Evolutionary conservation across 2,329 filamentous ascomycete genomes (phyloP).

Genomic region (Dendrostoma leiphaemia): DNA sequence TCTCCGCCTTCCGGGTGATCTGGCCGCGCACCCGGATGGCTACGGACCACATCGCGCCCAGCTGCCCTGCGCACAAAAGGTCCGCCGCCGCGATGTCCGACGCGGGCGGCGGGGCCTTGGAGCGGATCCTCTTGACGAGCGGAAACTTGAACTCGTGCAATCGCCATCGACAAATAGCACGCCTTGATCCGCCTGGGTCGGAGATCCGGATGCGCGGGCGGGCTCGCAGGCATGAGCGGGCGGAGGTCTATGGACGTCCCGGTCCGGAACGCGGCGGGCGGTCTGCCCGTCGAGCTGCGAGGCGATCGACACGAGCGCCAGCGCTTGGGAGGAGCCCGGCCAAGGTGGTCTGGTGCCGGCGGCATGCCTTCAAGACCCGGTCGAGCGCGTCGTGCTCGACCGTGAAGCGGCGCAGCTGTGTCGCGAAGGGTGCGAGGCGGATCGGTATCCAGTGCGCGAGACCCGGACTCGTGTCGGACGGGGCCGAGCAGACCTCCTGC

Average conservation of each 20-base stretch:
- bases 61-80: not conserved
- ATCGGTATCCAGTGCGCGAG: conserved; percentile 24
- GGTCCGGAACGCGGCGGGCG: not conserved
- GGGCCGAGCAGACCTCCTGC: conserved; percentile 20
- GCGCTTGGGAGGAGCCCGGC: conserved; percentile 28
- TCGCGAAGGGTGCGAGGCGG: conserved; percentile 19
- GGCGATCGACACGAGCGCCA: conserved; percentile 24
- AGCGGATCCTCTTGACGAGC: not conserved
- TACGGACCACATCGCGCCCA: not conserved
- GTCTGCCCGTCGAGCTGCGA: conserved; percentile 14
- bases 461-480: conserved; percentile 12
- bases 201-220: not conserved
- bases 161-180: conserved; percentile 18
- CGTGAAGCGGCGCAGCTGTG: conserved; percentile 21
- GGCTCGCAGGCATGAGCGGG: conserved; percentile 18
- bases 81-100: not conserved
- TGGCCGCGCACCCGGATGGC: not conserved
- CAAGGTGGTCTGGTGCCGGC: conserved; percentile 27
- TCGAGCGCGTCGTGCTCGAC: conserved; percentile 18
- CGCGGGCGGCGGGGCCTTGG: not conserved
- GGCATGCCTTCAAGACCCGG: conserved; percentile 20
- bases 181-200: conserved; percentile 17
- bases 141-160: not conserved
- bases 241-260: conserved; percentile 25
- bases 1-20: not conserved